phyloP scores from a whole-genome alignment of 495 filamentous ascomycete species.

The Penicillium coffeae region DNA sequence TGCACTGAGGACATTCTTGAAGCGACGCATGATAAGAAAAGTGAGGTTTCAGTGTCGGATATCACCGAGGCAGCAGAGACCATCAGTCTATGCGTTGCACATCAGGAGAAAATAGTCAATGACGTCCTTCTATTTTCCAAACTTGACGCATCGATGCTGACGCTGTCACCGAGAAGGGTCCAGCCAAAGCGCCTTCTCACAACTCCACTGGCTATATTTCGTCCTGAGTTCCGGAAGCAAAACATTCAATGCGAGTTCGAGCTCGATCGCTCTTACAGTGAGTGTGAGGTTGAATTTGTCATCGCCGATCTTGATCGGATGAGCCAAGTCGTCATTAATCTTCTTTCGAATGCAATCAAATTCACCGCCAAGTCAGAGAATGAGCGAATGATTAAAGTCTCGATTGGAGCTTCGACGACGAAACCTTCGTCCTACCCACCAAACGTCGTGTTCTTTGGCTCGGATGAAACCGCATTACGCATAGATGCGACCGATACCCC shows the following conservation, averaged over 20 bases:
- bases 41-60: conserved; percentile 8
- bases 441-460: conserved; percentile 51
- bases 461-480: conserved; percentile 29
- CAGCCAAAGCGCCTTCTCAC: conserved; percentile 65
- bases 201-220: conserved; percentile 67
- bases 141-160: conserved; percentile 70
- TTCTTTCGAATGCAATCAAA: conserved; percentile 76
- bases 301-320: conserved; percentile 66
- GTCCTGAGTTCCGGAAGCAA: conserved; percentile 63
- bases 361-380: conserved; percentile 56
- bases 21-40: conserved; percentile 8
- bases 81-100: conserved; percentile 68
- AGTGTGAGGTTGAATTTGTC: conserved; percentile 61
- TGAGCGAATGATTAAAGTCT: conserved; percentile 62
- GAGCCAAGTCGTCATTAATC: conserved; percentile 70
- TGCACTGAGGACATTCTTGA: conserved; percentile 71
- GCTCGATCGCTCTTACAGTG: conserved; percentile 52
- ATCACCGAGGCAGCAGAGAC: conserved; percentile 71
- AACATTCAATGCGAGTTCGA: conserved; percentile 61
- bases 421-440: conserved; percentile 42
- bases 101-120: conserved; percentile 78
- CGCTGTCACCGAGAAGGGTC: conserved; percentile 62
- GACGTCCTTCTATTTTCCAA: conserved; percentile 78
- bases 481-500: conserved; percentile 44
- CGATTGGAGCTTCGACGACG: conserved; percentile 60